These are phyloP conservation scores for Cytospora mali DNA, from an alignment of 2,329 filamentous ascomycete species.

Conservation along the genomic window DNA sequence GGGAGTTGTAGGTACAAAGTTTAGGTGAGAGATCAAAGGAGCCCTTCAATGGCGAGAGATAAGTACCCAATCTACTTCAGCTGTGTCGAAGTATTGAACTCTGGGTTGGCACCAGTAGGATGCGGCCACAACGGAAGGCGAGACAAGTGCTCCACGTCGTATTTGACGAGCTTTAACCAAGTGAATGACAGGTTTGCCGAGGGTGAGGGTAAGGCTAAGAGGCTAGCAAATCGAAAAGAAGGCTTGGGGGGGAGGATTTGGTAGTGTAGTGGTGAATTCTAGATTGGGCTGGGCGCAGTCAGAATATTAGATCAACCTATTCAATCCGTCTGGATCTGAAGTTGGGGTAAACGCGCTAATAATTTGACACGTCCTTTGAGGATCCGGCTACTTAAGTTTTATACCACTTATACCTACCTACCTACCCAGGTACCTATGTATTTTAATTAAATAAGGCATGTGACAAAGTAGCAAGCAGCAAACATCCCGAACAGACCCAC, in stretches of 20 bases:
- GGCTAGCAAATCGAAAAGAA: not conserved
- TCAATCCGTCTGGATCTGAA: not conserved
- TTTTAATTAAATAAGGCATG: too few relatives aligned
- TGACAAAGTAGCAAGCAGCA: not conserved
- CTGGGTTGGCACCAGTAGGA: not conserved
- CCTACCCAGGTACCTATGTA: too few relatives aligned
- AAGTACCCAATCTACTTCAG: not conserved
- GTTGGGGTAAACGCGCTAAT: not conserved
- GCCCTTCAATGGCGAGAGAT: not conserved
- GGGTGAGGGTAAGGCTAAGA: not conserved
- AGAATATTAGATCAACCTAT: not conserved
- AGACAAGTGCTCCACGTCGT: not conserved
- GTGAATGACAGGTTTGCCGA: not conserved
- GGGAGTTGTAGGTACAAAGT: not conserved
- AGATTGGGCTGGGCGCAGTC: not conserved
- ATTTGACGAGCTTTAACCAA: not conserved
- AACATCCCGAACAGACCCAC: too few relatives aligned
- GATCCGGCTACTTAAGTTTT: not conserved
- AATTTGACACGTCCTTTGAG: too few relatives aligned
- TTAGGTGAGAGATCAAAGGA: slow-evolving; percentile 2
- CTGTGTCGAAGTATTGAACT: not conserved
- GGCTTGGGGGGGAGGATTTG: not conserved
- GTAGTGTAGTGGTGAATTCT: not conserved
- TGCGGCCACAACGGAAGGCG: slow-evolving; percentile 1
- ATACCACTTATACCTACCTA: not conserved